Evolutionary conservation across 106 monocot species (phyloP).

Genomic region (Allium fistulosum): DNA sequence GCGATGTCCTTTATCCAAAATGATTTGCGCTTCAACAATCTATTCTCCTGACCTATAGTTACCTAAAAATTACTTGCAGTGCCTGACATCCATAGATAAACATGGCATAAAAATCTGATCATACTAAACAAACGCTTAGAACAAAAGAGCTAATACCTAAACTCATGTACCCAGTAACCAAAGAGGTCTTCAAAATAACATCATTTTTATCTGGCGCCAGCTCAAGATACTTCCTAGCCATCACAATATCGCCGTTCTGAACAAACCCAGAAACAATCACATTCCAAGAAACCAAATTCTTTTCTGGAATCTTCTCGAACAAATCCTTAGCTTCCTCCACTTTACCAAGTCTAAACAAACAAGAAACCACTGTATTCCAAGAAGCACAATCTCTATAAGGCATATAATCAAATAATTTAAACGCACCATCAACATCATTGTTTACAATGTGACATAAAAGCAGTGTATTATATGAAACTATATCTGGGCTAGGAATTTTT

Average conservation of each 20-base stretch:
- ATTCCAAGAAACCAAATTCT: constrained; percentile 66
- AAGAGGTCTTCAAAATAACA: constrained; percentile 42
- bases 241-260: constrained; percentile 27
- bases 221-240: constrained; percentile 44
- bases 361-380: constrained; percentile 74
- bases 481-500: constrained; percentile 49
- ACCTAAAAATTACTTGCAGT: too few relatives aligned
- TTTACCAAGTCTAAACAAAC: constrained; percentile 23
- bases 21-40: too few relatives aligned
- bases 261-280: constrained; percentile 51
- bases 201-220: constrained; percentile 39
- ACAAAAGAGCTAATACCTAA: constrained; percentile 5
- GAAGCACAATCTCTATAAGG: constrained; percentile 37
- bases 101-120: too few relatives aligned
- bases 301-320: constrained; percentile 40
- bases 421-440: constrained; percentile 30
- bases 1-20: too few relatives aligned
- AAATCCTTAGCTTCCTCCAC: constrained; percentile 28
- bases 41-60: too few relatives aligned
- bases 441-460: constrained; percentile 57
- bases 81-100: too few relatives aligned
- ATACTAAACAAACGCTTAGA: too few relatives aligned
- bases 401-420: constrained; percentile 36
- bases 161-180: constrained; percentile 63
- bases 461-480: constrained; percentile 70